Evolutionary conservation across 2,329 filamentous ascomycete genomes (phyloP).

Genomic region (Colletotrichum sojae): DNA sequence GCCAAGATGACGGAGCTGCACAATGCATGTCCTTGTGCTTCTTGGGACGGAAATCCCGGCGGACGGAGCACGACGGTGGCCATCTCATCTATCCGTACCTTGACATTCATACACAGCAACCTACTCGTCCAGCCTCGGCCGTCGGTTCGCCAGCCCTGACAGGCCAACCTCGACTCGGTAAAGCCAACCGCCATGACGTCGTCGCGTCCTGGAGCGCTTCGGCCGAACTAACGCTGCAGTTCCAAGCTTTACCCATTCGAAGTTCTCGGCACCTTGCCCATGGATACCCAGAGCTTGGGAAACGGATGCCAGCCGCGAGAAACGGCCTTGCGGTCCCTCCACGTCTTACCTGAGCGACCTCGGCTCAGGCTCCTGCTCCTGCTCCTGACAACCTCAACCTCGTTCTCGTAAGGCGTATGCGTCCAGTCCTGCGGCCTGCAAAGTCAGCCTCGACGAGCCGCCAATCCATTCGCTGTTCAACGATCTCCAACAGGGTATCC

Average conservation of each 20-base stretch:
- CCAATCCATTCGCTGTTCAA: not conserved
- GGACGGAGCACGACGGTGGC: slow-evolving; percentile 5
- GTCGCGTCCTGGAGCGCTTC: slow-evolving; percentile 26
- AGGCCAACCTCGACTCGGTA: not conserved
- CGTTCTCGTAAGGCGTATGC: slow-evolving; percentile 21
- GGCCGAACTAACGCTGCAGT: slow-evolving; percentile 29
- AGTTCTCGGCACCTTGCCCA: slow-evolving; percentile 1
- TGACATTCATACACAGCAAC: not conserved
- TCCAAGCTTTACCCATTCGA: not conserved
- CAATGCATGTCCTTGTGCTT: not conserved
- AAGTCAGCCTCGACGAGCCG: slow-evolving; percentile 24
- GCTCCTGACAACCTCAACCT: not conserved
- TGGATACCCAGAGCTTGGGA: not conserved
- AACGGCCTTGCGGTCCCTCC: not conserved
- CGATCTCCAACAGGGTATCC: not conserved
- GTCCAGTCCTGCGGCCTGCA: slow-evolving; percentile 11
- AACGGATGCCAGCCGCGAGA: slow-evolving; percentile 1
- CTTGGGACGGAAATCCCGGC: slow-evolving; percentile 22
- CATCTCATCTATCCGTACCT: slow-evolving; percentile 12
- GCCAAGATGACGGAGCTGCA: slow-evolving; percentile 11
- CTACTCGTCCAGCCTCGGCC: not conserved
- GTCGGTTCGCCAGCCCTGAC: slow-evolving; percentile 4
- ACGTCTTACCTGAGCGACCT: not conserved
- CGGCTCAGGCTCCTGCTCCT: not conserved
- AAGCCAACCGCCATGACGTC: slow-evolving; percentile 31